Conservation (phyloP, 805 yeast species). For the Komagataella kurtzmanii region DNA sequence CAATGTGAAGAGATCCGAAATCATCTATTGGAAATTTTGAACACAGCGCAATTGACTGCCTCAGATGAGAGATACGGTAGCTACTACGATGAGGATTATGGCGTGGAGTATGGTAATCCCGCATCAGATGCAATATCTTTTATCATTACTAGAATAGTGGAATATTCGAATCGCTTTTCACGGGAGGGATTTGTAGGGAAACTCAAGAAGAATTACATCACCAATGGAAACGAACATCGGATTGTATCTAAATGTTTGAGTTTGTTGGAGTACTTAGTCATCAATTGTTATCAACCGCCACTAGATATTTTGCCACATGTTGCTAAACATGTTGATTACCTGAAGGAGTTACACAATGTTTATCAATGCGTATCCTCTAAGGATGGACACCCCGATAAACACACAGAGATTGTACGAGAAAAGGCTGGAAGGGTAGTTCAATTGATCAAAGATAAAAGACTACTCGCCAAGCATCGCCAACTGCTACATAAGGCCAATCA, state of each 20-base stretch:
- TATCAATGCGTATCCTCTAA: conserved; percentile 7
- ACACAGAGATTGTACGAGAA: conserved; percentile 10
- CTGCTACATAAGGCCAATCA: conserved; percentile 3
- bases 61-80: not conserved
- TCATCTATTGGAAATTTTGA: not conserved
- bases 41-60: not conserved
- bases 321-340: conserved; percentile 4
- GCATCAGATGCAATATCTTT: not conserved
- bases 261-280: conserved; percentile 12
- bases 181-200: conserved; percentile 2
- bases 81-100: not conserved
- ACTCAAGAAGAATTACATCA: conserved; percentile 13
- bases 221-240: conserved; percentile 15
- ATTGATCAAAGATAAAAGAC: conserved; percentile 6
- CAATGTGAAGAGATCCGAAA: conserved; percentile 19
- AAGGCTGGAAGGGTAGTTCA: conserved; percentile 7
- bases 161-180: conserved; percentile 1
- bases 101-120: not conserved
- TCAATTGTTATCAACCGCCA: conserved; percentile 11
- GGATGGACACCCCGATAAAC: conserved; percentile 12
- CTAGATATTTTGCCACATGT: conserved; percentile 12
- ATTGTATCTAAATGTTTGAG: conserved; percentile 13
- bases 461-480: conserved; percentile 7
- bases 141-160: conserved; percentile 1
- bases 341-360: conserved; percentile 6